Conservation (phyloP, 1,139 yeast genomes). For the Yamadazyma blattariae region DNA sequence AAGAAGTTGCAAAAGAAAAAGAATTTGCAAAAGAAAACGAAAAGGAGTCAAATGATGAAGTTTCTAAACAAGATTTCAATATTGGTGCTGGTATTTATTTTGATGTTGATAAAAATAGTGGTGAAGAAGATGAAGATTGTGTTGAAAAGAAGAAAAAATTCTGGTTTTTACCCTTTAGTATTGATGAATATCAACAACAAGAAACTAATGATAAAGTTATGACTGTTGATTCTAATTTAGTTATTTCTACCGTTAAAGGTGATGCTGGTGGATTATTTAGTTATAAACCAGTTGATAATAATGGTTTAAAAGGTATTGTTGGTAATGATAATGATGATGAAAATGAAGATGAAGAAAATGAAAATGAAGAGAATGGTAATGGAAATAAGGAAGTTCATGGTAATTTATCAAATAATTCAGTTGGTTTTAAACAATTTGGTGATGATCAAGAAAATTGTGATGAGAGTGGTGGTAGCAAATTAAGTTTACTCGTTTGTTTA, state of each 20-base stretch:
- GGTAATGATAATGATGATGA: not conserved
- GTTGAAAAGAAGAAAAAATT: constrained; percentile 14
- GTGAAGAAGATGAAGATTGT: constrained; percentile 8
- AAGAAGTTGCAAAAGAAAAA: not conserved
- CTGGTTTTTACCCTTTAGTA: constrained; percentile 15
- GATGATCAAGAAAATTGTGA: constrained; percentile 6
- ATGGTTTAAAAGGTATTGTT: constrained; percentile 5
- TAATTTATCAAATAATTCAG: not conserved
- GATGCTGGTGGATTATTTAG: constrained; percentile 10
- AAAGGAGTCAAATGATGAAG: not conserved
- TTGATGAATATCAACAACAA: constrained; percentile 3
- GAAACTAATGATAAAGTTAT: constrained; percentile 1
- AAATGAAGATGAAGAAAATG: not conserved
- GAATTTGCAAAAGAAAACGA: not conserved
- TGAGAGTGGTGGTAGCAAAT: constrained; percentile 1
- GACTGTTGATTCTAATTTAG: constrained; percentile 11
- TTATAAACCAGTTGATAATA: constrained; percentile 7
- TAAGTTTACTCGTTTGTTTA: constrained; percentile 3
- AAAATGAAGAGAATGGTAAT: not conserved
- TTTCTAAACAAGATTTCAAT: constrained; percentile 4
- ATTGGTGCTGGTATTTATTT: constrained; percentile 13
- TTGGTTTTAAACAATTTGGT: constrained; percentile 1
- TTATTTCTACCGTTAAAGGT: constrained; percentile 9
- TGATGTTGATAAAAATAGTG: constrained; percentile 10
- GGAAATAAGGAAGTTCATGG: not conserved